Percentiles rank a stretch among this genome's conserved stretches.
These are phyloP conservation scores for Rhododendron molle DNA, from an alignment of 148 eudicot genomes.

Conservation along the genomic window DNA sequence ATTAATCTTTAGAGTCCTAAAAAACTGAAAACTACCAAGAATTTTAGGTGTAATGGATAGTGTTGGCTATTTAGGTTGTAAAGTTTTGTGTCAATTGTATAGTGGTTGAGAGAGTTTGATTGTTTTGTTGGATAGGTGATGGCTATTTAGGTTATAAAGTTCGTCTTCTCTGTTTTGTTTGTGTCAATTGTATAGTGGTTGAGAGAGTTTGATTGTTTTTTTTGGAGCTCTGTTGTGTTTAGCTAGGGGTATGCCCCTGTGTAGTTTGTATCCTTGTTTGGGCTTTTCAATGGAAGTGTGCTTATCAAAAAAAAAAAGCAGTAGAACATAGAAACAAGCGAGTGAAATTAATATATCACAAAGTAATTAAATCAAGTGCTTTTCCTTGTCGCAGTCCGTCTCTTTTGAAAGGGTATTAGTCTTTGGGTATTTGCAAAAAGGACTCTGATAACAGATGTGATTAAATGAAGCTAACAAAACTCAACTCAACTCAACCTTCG, in stretches of 20 bases:
- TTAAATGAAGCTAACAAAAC: not conserved
- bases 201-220: too few species aligned
- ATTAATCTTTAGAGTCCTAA: not conserved
- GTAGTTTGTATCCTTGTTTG: too few species aligned
- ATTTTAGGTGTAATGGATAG: not conserved
- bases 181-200: too few species aligned
- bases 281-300: too few species aligned
- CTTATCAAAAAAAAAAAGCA: not conserved
- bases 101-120: too few species aligned
- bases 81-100: too few species aligned
- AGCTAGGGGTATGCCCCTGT: too few species aligned
- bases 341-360: not conserved
- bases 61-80: too few species aligned
- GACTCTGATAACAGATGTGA: not conserved
- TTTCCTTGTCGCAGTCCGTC: not conserved
- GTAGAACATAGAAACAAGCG: not conserved
- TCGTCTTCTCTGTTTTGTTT: too few species aligned
- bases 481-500: not conserved
- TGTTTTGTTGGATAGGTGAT: too few species aligned
- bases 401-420: not conserved
- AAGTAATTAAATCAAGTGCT: not conserved
- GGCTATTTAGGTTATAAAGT: too few species aligned
- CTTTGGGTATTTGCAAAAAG: not conserved
- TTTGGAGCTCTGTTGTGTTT: too few species aligned
- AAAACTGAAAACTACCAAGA: not conserved